These are phyloP conservation scores for Lecanicillium sp. DNA, from an alignment of 2,329 filamentous ascomycete species.

Conservation along the genomic window DNA sequence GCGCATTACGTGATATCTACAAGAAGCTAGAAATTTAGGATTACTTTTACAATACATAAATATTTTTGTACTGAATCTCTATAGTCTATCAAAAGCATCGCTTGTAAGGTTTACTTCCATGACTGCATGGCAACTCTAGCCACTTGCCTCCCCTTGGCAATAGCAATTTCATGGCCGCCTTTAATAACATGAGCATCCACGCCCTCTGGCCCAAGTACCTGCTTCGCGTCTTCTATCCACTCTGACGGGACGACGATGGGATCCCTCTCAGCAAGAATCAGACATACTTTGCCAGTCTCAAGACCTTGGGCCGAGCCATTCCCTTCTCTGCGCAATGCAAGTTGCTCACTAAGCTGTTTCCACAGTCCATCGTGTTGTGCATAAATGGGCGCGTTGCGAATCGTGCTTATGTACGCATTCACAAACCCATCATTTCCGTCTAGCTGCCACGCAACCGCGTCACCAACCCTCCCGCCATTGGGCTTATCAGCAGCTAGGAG, in stretches of 20 bases:
- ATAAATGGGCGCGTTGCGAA: constrained; percentile 62
- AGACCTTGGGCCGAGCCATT: constrained; percentile 26
- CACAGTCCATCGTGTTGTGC: constrained; percentile 50
- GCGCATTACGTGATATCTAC: too few species aligned
- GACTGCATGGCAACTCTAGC: constrained; percentile 31
- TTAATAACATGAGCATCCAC: constrained; percentile 48
- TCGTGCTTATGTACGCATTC: constrained; percentile 60
- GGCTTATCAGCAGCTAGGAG: constrained; percentile 43
- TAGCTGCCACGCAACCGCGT: constrained; percentile 63
- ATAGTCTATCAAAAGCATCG: not conserved
- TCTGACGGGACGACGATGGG: constrained; percentile 59
- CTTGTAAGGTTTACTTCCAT: constrained; percentile 17
- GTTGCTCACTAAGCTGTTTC: constrained; percentile 42
- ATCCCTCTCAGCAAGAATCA: constrained; percentile 60
- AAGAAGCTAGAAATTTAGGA: too few species aligned
- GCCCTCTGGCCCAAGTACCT: constrained; percentile 46
- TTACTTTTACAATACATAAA: too few species aligned
- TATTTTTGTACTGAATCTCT: too few species aligned
- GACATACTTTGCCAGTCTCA: constrained; percentile 42
- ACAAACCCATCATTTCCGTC: constrained; percentile 59
- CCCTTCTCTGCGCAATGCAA: constrained; percentile 31
- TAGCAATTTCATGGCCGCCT: constrained; percentile 63
- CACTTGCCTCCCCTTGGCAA: constrained; percentile 51
- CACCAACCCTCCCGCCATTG: constrained; percentile 44
- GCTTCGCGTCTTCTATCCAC: constrained; percentile 50